phyloP scores from a whole-genome alignment of 2,329 filamentous ascomycete genomes.

The Stemphylium lycopersici region DNA sequence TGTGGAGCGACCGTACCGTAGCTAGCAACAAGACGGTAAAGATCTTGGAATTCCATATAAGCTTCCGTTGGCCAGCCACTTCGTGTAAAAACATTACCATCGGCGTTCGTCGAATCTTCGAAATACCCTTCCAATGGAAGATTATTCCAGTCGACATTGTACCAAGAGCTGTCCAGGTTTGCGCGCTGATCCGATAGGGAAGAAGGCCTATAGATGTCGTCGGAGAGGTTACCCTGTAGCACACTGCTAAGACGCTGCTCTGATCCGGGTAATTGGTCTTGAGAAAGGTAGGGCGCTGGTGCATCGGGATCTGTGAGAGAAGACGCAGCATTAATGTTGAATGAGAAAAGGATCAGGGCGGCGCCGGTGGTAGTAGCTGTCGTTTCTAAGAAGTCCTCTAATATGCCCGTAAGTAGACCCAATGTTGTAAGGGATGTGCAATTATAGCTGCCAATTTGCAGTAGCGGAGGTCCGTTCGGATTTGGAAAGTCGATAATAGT shows the following conservation, averaged over 20 bases:
- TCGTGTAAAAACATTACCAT: conserved; percentile 54
- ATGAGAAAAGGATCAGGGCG: conserved; percentile 58
- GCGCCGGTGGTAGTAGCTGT: conserved; percentile 64
- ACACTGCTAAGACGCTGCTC: conserved; percentile 55
- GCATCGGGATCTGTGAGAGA: conserved; percentile 45
- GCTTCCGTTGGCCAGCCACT: conserved; percentile 70
- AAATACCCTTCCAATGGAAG: conserved; percentile 62
- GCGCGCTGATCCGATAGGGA: conserved; percentile 58
- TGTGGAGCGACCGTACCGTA: conserved; percentile 65
- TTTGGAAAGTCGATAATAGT: conserved; percentile 25
- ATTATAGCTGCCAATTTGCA: conserved; percentile 58
- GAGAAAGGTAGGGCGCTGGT: conserved; percentile 50
- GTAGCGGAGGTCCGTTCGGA: conserved; percentile 39
- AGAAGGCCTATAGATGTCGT: conserved; percentile 61
- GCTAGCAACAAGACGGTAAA: conserved; percentile 61
- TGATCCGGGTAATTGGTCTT: conserved; percentile 53
- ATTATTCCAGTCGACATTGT: conserved; percentile 46
- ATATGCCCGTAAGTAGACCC: conserved; percentile 55
- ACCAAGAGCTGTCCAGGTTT: conserved; percentile 67
- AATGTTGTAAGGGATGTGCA: conserved; percentile 63
- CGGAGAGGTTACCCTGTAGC: conserved; percentile 56
- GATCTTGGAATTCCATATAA: conserved; percentile 61
- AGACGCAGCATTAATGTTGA: conserved; percentile 66
- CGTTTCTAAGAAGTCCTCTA: conserved; percentile 59
- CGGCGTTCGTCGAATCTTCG: conserved; percentile 44